Evolutionary conservation across 1,139 yeast species (phyloP), one percentile per base, ranked within the genome.

Genomic region (Taphrina wiesneri): DNA sequence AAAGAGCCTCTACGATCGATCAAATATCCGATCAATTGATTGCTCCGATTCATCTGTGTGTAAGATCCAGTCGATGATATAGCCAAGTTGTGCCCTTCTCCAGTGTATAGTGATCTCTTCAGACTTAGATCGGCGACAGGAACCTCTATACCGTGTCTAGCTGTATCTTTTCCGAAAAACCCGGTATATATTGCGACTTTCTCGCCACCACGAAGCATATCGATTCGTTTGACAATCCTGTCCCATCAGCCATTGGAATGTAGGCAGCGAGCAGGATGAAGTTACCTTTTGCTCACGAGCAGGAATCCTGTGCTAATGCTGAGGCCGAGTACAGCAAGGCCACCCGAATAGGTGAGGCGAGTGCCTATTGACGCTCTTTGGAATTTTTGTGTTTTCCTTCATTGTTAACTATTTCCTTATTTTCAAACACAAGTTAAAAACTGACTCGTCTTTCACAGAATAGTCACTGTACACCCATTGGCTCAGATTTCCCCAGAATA

Each of bases 401-500:
- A 21, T 19, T 49, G 21, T 6, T 57, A 39, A 45, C 46, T 36
- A 41, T 23, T 47, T n/a, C n/a, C n/a, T n/a, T n/a, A 34, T 11
- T 34, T 17, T 11, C 6, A 7, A 25, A 4, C 36, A 25, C 17
- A 30, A 5, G 17, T 2, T 9, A 11, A 15, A 6, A 9, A 28
- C 36, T 26, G n/a, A 32, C 46, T 28, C 64, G 25, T 60, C 45
- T 39, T 57, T 59, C 52, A 60, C 57, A 17, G 51, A 36, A 21
- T 51, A 60, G 51, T 60, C 64, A 23, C 30, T 25, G 26, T 32
- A 60, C 9, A 51, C 57, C 64, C 64, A 60, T 15, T 52, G 46
- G 25, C 57, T 53, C 17, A 60, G 41, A 25, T 60, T 60, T 17
- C 64, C 64, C 64, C 64, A 60, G 26, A 60, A 60, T 26, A 60